A percentile compares a stretch with the other conserved stretches of the same genome.
phyloP scores from a whole-genome alignment of 2,329 filamentous ascomycete species.

The Claviceps sorghi region DNA sequence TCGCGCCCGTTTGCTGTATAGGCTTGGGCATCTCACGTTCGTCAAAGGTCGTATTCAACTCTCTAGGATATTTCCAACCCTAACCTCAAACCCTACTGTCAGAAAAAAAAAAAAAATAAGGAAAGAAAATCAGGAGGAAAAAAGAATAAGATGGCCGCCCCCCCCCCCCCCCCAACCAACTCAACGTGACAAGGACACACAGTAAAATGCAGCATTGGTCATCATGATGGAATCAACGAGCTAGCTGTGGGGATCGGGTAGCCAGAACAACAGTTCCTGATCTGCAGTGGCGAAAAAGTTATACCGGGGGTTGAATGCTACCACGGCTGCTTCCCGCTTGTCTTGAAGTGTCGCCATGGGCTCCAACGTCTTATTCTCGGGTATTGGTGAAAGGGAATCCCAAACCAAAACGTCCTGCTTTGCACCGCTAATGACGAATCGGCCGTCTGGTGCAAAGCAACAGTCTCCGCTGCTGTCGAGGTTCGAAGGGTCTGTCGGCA shows the following conservation, averaged over 20 bases:
- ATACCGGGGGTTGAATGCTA: conserved; percentile 80
- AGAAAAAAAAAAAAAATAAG: no score
- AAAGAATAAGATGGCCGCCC: no score
- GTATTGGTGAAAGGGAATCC: conserved; percentile 53
- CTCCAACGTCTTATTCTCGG: conserved; percentile 43
- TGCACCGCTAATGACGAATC: conserved; percentile 72
- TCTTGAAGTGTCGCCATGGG: conserved; percentile 52
- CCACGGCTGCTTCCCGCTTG: conserved; percentile 53
- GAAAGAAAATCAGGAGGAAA: no score
- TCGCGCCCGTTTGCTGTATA: no score
- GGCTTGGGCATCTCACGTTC: no score
- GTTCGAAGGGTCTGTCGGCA: conserved; percentile 21
- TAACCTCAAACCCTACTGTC: no score
- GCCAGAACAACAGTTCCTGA: conserved; percentile 66
- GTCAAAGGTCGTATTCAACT: neutral
- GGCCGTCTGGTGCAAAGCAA: conserved; percentile 78
- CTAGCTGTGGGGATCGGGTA: conserved; percentile 46
- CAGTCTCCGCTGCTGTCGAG: conserved; percentile 59
- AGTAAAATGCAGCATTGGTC: neutral
- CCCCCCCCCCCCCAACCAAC: no score
- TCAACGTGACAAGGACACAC: no score
- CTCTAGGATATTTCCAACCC: neutral
- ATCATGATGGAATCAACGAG: neutral
- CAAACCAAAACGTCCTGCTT: conserved; percentile 67
- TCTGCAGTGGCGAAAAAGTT: conserved; percentile 89